Evolutionary conservation across 495 filamentous ascomycete species (phyloP).

Genomic region (Pyrenula aspistea): DNA sequence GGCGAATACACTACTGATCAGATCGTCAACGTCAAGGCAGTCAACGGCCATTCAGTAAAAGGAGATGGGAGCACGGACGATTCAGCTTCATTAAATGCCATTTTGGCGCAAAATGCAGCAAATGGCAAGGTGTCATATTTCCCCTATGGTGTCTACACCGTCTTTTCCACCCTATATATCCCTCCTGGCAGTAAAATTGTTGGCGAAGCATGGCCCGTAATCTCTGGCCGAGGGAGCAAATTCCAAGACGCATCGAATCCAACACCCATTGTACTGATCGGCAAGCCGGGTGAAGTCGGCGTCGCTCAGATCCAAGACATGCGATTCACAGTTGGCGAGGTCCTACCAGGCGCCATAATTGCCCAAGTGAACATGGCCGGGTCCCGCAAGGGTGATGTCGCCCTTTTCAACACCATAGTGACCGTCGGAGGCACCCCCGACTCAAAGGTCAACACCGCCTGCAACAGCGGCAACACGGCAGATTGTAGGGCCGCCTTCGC

Average conservation of each 20-base stretch:
- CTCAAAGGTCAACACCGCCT: constrained; percentile 19
- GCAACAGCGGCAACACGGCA: not conserved
- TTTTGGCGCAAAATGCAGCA: not conserved
- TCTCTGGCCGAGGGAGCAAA: constrained; percentile 46
- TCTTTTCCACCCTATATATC: constrained; percentile 33
- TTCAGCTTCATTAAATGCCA: not conserved
- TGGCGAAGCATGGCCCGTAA: constrained; percentile 46
- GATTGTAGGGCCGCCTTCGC: constrained; percentile 39
- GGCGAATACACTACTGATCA: constrained; percentile 10
- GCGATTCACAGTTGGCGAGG: constrained; percentile 47
- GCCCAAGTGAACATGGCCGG: constrained; percentile 58
- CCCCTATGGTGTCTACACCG: constrained; percentile 33
- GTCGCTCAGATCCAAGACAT: constrained; percentile 46
- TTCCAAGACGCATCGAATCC: constrained; percentile 51
- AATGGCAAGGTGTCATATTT: constrained; percentile 28
- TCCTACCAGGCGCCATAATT: constrained; percentile 51
- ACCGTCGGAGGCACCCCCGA: constrained; percentile 44
- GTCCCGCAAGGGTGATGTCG: constrained; percentile 24
- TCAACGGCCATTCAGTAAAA: constrained; percentile 6
- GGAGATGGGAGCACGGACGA: constrained; percentile 11
- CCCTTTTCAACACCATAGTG: constrained; percentile 47
- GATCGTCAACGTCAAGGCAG: constrained; percentile 10
- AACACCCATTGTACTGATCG: constrained; percentile 52
- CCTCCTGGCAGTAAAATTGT: constrained; percentile 31
- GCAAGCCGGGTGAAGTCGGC: constrained; percentile 40